Base-by-base conservation (phyloP, 2,329 filamentous ascomycete species). In the Calonectria pteridis region DNA sequence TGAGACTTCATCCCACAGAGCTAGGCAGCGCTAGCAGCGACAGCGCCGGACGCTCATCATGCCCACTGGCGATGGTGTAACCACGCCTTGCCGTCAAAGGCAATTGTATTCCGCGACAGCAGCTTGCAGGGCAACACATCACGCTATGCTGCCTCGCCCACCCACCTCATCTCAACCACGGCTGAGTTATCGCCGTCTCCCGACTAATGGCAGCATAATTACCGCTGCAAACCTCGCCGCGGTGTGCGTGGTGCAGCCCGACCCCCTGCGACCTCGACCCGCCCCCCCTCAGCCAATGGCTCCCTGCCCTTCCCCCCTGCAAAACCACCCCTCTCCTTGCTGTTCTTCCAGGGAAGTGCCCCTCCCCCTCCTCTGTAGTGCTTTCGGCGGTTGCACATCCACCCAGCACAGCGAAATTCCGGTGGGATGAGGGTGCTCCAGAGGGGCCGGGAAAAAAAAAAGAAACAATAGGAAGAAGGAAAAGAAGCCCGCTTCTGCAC, bases 61-160 rank as follows among this genome's bases (percentile, higher is more conserved):
- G 59, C 33, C 33, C 43, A 43, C 33, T 55, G 51, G 51, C 29
- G 51, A 51, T 69, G 53, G 70, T 67, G 67, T 69, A 69, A 66
- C 66, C 53, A 51, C 49, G 65, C 58, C 65, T 66, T 59, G 29
- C 37, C 37, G 18, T 33, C 49, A 26, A 37, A 23, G 49, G 58
- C 26, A 53, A 65, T 40, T 50, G 59, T 37, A 59, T 66, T 71
- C 58, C 59, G 13, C 35, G 33, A 33, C n/a, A 28, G 40, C 53
- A 23, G 40, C 40, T 40, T 35, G 31, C 67, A 63, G 55, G 43
- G 43, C 46, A 28, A 31, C 46, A 28, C 51, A 35, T 58, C 51
- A 49, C 50, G 37, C 66, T 68, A 49, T 28, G 46, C n/a, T 18
- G 64, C 13, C 23, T 31, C 33, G 37, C 28, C 33, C 28, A 51